phyloP scores from a whole-genome alignment of 768 basidiomycete species.

The Rubroboletus pulcherrimus region DNA sequence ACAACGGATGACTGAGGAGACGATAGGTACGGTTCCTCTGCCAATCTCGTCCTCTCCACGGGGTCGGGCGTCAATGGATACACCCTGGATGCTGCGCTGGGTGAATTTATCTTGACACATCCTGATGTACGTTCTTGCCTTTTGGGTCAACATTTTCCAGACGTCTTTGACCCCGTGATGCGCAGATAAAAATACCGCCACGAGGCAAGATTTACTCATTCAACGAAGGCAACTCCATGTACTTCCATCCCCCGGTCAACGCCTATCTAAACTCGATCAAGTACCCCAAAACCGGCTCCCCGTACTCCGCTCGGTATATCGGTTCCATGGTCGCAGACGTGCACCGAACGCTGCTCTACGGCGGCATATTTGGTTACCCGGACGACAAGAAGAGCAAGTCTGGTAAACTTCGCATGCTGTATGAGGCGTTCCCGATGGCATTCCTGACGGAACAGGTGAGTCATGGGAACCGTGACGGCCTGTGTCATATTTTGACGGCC shows the following conservation, averaged over 20 bases:
- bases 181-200: conserved; percentile 83
- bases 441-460: conserved; percentile 88
- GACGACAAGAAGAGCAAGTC: conserved; percentile 96
- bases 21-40: conserved; percentile 84
- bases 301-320: conserved; percentile 91
- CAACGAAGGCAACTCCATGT: conserved; percentile 97
- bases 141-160: not conserved
- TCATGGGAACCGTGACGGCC: not conserved
- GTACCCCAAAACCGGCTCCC: conserved; percentile 69
- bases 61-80: conserved; percentile 97
- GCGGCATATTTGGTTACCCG: conserved; percentile 98
- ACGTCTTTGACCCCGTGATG: not conserved
- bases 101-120: conserved; percentile 98
- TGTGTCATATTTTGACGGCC: not conserved
- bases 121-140: conserved; percentile 63
- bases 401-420: conserved; percentile 91
- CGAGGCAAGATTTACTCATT: conserved; percentile 99
- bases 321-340: conserved; percentile 99
- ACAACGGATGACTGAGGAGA: conserved; percentile 9
- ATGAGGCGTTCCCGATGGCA: conserved; percentile 98
- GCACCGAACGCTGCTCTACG: conserved; percentile 92
- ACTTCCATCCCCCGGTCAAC: conserved; percentile 79
- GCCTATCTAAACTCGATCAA: conserved; percentile 91
- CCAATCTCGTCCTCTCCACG: conserved; percentile 93
- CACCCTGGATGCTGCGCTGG: conserved; percentile 91